Evolutionary conservation across 164 flowering plant genomes (phyloP).

Genomic region (Vitis amurensis): DNA sequence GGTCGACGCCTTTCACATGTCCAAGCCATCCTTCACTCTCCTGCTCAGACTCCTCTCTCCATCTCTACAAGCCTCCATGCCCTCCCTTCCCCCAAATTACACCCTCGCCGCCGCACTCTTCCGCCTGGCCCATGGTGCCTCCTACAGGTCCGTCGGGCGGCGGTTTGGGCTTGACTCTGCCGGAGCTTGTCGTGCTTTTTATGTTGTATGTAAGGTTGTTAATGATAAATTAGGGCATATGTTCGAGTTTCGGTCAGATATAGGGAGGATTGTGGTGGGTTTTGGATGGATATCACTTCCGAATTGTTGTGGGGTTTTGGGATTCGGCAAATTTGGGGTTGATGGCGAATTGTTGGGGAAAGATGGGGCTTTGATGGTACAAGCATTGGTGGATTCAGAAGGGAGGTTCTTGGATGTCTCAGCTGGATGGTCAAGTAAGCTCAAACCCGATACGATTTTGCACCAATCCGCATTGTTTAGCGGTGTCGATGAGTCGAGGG

Average conservation of each 20-base stretch:
- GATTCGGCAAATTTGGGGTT: constrained; percentile 40
- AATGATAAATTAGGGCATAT: constrained; percentile 47
- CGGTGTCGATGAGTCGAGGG: constrained; percentile 45
- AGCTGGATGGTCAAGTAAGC: constrained; percentile 75
- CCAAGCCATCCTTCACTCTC: constrained; percentile 51
- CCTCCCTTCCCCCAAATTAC: constrained; percentile 30
- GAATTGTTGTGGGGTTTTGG: constrained; percentile 73
- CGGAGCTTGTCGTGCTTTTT: constrained; percentile 58
- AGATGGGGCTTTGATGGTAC: constrained; percentile 56
- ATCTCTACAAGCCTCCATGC: constrained; percentile 23
- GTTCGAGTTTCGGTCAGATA: constrained; percentile 39
- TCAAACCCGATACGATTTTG: constrained; percentile 44
- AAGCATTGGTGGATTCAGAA: constrained; percentile 74
- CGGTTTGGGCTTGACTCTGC: constrained; percentile 56
- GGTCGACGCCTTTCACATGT: constrained; percentile 53
- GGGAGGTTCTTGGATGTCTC: constrained; percentile 87
- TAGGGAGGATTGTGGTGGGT: constrained; percentile 37
- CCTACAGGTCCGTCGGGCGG: constrained; percentile 47
- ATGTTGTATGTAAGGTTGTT: constrained; percentile 52
- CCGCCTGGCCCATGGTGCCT: constrained; percentile 63
- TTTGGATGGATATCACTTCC: constrained; percentile 65
- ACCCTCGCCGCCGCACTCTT: constrained; percentile 59
- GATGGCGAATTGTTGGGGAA: constrained; percentile 38
- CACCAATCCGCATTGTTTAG: constrained; percentile 45
- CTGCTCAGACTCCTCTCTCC: constrained; percentile 49